Evolutionary conservation across 2,329 filamentous ascomycete species (phyloP), one percentile per base, ranked within the genome.

Genomic region (Fusarium denticulatum): DNA sequence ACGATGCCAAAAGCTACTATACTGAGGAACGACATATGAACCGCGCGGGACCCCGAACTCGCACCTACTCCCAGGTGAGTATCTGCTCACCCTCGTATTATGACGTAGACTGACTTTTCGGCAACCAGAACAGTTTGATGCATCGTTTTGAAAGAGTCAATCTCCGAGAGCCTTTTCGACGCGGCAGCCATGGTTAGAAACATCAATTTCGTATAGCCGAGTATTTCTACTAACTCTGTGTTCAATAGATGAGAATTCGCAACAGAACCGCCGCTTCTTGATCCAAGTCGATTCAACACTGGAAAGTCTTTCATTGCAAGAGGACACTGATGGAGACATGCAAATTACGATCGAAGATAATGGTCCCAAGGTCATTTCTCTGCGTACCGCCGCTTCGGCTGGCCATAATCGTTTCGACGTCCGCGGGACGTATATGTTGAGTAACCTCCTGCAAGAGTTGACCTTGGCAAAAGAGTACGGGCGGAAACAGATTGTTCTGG

Each of bases 311-410:
- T 87, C 94, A 70, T 90, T 90, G 42, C 93, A 96, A 75, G 96
- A 99, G 82, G 96, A 99, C 80, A 97, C 95, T 36, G 95, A 99
- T 83, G 87, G 90, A 64, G 98, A 99, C 82, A 94, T 94, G 87
- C 95, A 98, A 82, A 99, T 99, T 81, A 99, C 96, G 36, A 97
- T 98, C 77, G 96, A 98, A 80, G 96, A 99, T 83, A 89, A 90
- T 73, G 96, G 96, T 1, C 96, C 96, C 56, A 99, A 98, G 88
- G 92, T 94, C 50, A 88, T 98, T 61, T 92, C 93, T 42, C 86
- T 98, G 42, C 93, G 94, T 73, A 98, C 96, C 7, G 93, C 93
- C 34, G 92, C 90, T 28, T 98, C 95, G 40, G 94, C 93, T 76
- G 96, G 95, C 46, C 90, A 93, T 85, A 96, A 95, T 79, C 91